Base-by-base conservation (phyloP, 108 stramenopile genomes). In the Thalassiosira profunda region DNA sequence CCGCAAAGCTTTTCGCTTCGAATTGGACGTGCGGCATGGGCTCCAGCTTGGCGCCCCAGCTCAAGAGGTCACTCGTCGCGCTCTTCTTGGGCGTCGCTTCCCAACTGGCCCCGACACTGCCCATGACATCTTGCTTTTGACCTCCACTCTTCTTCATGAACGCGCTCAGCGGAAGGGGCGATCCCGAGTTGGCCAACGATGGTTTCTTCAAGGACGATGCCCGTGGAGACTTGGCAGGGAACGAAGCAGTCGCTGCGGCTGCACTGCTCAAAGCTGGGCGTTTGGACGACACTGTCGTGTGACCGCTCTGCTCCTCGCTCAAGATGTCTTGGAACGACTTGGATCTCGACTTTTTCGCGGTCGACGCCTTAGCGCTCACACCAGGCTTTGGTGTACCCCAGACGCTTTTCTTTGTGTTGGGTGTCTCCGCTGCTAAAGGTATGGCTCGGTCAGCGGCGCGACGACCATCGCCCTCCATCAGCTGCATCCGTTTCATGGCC, bases 401-500 rank as follows among this genome's bases (percentile, higher is more conserved):
- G 17, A 52, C 68, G 15, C 46, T 58, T 21, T 48, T 67, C 7
- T 63, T 34, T 17, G 38, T 25, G 56, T 24, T 4, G 7, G 4
- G 71, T 70, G 12, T 42, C 23, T 26, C 21, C n/a, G n/a, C n/a
- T n/a, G n/a, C n/a, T n/a, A n/a, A n/a, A n/a, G n/a, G n/a, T n/a
- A n/a, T n/a, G n/a, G n/a, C n/a, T n/a, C n/a, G n/a, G n/a, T n/a
- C 54, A 55, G 42, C 62, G 44, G 46, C 59, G 54, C 30, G 5
- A 45, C 37, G 29, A n/a, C 30, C 24, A 35, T 21, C 70, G 14
- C 53, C 51, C 31, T 53, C 55, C 43, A 65, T 65, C 3, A 79
- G 36, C 46, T 70, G 62, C 70, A 81, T 82, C n/a, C 68, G 74
- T 47, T 81, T 76, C 63, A 62, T 60, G 49, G 57, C 80, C 85